These are phyloP conservation scores for Prunus armeniaca DNA, from an alignment of 306 rosid genomes.

Conservation along the genomic window DNA sequence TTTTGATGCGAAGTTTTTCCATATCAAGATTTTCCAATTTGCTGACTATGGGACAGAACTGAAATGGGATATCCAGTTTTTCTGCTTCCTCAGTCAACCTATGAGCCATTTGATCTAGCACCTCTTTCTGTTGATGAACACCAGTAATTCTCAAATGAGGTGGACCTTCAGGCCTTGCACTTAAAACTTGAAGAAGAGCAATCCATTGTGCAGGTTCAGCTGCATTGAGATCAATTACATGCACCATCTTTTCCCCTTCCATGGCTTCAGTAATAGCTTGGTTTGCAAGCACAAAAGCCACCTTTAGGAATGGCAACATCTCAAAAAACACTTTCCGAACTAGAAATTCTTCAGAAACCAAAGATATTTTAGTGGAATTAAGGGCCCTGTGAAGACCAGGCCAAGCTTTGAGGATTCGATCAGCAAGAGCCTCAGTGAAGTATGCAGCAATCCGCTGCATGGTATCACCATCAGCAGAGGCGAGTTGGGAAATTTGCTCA, in stretches of 20 bases:
- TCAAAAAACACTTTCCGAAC: constrained; percentile 69
- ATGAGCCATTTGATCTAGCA: constrained; percentile 74
- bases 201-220: constrained; percentile 80
- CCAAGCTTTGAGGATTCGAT: constrained; percentile 73
- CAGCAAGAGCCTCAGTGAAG: constrained; percentile 76
- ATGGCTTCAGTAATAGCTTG: constrained; percentile 84
- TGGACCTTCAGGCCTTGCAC: constrained; percentile 80
- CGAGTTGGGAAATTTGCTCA: constrained; percentile 81
- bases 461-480: constrained; percentile 77
- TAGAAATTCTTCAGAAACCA: constrained; percentile 63
- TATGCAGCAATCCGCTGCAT: constrained; percentile 85
- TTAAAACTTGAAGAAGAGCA: constrained; percentile 70
- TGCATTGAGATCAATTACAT: constrained; percentile 79
- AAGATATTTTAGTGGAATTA: constrained; percentile 54
- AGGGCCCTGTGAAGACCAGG: constrained; percentile 80
- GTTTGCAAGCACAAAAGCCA: constrained; percentile 61
- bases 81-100: constrained; percentile 67
- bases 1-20: constrained; percentile 78
- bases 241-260: constrained; percentile 89
- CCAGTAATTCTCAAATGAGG: constrained; percentile 89
- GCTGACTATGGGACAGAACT: constrained; percentile 63
- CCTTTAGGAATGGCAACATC: constrained; percentile 77
- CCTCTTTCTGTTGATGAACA: constrained; percentile 66
- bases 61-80: constrained; percentile 78
- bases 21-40: constrained; percentile 67